Evolutionary conservation across 1,284 basidiomycete genomes (phyloP), one percentile per base, ranked within the genome.

Genomic region (Rhodotorula sp.): DNA sequence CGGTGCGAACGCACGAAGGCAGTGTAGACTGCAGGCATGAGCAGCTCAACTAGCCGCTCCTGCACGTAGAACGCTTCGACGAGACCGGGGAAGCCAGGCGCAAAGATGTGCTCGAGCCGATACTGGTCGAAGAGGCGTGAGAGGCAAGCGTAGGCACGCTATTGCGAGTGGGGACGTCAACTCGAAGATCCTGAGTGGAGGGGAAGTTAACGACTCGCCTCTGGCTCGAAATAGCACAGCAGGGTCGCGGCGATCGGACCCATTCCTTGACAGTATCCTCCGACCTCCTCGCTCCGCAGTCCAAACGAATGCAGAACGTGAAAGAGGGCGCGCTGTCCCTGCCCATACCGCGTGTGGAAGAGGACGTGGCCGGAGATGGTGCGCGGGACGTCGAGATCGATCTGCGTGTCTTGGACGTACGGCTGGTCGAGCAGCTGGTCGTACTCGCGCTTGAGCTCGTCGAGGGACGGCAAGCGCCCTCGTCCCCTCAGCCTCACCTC

Each of bases 211-310:
- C 0, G 29, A 78, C 81, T 65, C 59, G 85, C 84, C 78, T 92
- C 90, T 8, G 93, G 91, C 70, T 89, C 88, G 79, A 93, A 90
- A 80, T 99, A 98, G 81, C 91, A 94, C 22, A 99, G 85, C 39
- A 99, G 84, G 2, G 94, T 96, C 0, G 94, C 92, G 0, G 94
- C 94, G 63, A 99, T 91, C 10, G 94, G 92, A 0, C 96, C 95
- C 95, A 99, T 99, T 61, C 96, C 95, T 82, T 99, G 96, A 66
- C 95, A 95, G 80, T 99, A 99, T 4, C 94, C 96, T 8, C 74
- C 74, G 15, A 72, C 66, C 19, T 72, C 69, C 32, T 71, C 69
- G 76, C 96, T 98, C 46, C 69, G 46, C 5, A 76, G 53, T 6
- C 71, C 71, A 34, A 97, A 93, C 55, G 87, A 88, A 80, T 99